Percentiles rank a stretch among this genome's conserved stretches.
These are phyloP conservation scores for Diaporthe sp. DNA, from an alignment of 2,329 filamentous ascomycete genomes.

Conservation along the genomic window DNA sequence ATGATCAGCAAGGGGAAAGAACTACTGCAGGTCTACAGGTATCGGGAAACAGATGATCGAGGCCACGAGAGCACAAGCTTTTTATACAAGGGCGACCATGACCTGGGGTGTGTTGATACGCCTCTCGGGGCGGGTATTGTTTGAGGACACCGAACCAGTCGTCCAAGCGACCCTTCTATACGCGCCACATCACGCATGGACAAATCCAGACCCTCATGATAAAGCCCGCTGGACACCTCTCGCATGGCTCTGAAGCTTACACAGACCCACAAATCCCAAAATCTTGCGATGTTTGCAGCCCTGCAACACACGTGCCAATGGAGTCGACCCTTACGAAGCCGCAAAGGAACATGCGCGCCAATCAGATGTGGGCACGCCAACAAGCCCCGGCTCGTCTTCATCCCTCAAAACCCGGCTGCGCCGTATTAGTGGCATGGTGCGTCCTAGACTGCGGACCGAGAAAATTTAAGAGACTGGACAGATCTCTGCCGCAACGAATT, in stretches of 20 bases:
- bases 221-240: neutral
- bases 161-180: conserved; percentile 12
- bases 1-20: neutral
- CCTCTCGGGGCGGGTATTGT: neutral
- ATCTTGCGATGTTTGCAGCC: conserved; percentile 17
- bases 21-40: neutral
- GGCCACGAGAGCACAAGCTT: neutral
- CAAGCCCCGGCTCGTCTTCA: conserved; percentile 19
- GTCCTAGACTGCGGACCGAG: neutral
- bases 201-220: neutral
- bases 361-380: conserved; percentile 23
- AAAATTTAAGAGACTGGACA: no score
- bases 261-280: conserved; percentile 12
- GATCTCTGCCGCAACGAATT: neutral
- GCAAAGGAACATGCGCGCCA: conserved; percentile 16
- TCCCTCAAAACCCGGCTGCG: conserved; percentile 1
- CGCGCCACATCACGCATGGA: conserved; percentile 17
- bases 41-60: neutral
- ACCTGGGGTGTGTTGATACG: neutral
- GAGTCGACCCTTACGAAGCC: neutral
- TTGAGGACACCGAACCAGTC: conserved; percentile 1
- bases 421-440: neutral
- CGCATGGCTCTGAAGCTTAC: neutral
- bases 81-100: neutral
- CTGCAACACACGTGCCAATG: conserved; percentile 9